These are phyloP conservation scores for Adenanthera pavonina DNA, from an alignment of 306 rosid genomes.

Conservation along the genomic window DNA sequence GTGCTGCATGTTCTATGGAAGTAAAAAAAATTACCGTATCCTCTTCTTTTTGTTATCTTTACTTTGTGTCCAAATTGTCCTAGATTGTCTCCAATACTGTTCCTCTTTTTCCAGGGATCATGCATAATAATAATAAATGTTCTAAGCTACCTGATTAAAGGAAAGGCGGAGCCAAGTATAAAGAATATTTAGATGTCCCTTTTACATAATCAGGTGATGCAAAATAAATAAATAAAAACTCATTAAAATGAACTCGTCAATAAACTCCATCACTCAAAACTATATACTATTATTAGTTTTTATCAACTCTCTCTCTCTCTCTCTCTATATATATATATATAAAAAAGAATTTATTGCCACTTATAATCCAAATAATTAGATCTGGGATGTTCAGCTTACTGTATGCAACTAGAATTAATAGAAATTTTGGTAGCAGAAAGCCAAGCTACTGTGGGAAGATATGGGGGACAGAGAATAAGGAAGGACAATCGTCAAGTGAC, in stretches of 20 bases:
- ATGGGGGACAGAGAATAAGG: conserved; percentile 50
- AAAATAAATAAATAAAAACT: too few relatives aligned
- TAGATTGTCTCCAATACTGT: not conserved
- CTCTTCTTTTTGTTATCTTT: not conserved
- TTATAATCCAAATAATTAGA: not conserved
- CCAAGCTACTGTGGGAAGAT: conserved; percentile 21
- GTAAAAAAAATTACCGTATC: not conserved
- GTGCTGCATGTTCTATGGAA: conserved; percentile 13
- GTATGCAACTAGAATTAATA: not conserved
- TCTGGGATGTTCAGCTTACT: not conserved
- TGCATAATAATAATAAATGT: not conserved
- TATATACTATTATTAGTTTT: too few relatives aligned
- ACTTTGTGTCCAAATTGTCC: not conserved
- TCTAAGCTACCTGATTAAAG: not conserved
- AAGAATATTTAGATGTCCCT: not conserved
- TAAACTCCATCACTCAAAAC: too few relatives aligned
- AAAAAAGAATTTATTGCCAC: not conserved
- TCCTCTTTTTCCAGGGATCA: conserved; percentile 7
- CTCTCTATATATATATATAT: not conserved
- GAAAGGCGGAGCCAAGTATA: not conserved
- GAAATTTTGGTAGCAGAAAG: not conserved
- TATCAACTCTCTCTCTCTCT: too few relatives aligned
- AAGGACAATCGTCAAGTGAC: conserved; percentile 44
- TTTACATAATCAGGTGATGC: not conserved
- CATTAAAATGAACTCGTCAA: too few relatives aligned